phyloP scores from a whole-genome alignment of 2,329 filamentous ascomycete genomes.

The Neopestalotiopsis sp. region DNA sequence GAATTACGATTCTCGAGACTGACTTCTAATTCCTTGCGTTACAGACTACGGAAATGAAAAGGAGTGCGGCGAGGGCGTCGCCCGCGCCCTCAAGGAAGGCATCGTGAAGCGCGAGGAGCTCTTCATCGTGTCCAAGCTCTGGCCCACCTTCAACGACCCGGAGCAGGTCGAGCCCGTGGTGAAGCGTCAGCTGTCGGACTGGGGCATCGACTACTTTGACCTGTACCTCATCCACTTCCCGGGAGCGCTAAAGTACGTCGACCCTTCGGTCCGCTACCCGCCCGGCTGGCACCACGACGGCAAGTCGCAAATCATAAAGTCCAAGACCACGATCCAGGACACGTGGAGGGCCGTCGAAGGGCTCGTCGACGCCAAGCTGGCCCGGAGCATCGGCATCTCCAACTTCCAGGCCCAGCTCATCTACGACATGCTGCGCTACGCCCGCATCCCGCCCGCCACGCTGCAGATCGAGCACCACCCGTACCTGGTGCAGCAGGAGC shows the following conservation, averaged over 20 bases:
- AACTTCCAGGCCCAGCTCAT: constrained; percentile 83
- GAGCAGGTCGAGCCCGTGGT: constrained; percentile 78
- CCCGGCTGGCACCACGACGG: constrained; percentile 77
- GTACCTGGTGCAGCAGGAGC: constrained; percentile 77
- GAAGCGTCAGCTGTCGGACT: constrained; percentile 80
- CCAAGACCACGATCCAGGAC: constrained; percentile 77
- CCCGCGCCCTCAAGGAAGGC: constrained; percentile 80
- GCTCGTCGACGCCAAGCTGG: constrained; percentile 71
- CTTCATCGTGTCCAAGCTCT: constrained; percentile 92
- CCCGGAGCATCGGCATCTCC: constrained; percentile 77
- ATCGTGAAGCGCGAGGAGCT: constrained; percentile 85
- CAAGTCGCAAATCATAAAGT: constrained; percentile 63
- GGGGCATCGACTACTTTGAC: constrained; percentile 88
- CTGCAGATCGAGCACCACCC: constrained; percentile 93
- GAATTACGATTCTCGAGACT: too few species aligned
- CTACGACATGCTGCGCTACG: constrained; percentile 81
- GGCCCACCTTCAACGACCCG: constrained; percentile 88
- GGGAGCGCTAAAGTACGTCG: constrained; percentile 83
- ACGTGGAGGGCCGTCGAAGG: constrained; percentile 84
- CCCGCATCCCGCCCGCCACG: constrained; percentile 74
- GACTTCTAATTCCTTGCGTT: too few species aligned
- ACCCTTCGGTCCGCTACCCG: constrained; percentile 79
- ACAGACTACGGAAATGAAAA: constrained; percentile 84
- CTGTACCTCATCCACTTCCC: constrained; percentile 92
- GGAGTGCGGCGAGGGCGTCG: constrained; percentile 77